Conservation (phyloP, 2,329 filamentous ascomycete genomes). For the Chaetothyriales sp. region DNA sequence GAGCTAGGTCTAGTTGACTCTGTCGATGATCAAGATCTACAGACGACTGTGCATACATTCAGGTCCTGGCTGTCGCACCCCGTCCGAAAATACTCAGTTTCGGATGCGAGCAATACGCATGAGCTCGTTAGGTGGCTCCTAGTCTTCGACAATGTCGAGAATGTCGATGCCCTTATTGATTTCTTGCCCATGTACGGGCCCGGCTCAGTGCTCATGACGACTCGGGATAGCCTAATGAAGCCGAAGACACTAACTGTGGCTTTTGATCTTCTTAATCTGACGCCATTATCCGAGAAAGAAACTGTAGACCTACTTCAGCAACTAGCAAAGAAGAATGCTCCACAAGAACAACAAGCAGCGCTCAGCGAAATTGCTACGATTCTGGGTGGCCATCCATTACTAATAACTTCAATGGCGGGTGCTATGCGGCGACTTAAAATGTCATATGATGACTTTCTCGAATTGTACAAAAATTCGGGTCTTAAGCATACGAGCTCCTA, state of each 20-base stretch:
- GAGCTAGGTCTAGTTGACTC: background rate
- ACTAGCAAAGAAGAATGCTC: background rate
- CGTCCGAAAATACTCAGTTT: background rate
- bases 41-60: background rate
- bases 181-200: slow-evolving; percentile 2
- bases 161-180: slow-evolving; percentile 1
- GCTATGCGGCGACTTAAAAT: slow-evolving; percentile 1
- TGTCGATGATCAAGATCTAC: slow-evolving; percentile 1
- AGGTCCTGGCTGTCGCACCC: slow-evolving; percentile 1
- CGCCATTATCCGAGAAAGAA: slow-evolving; percentile 1
- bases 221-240: slow-evolving; percentile 1
- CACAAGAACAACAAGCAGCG: background rate
- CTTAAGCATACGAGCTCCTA: background rate
- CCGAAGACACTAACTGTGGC: background rate
- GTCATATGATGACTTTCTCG: slow-evolving; percentile 1
- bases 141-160: slow-evolving; percentile 1
- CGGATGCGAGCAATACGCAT: background rate
- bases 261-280: background rate
- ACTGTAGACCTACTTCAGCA: background rate
- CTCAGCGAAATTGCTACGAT: background rate
- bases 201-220: slow-evolving; percentile 3
- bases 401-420: background rate
- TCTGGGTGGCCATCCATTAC: slow-evolving; percentile 1
- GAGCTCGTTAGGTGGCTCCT: slow-evolving; percentile 1
- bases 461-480: slow-evolving; percentile 1